A percentile compares a stretch with the other conserved stretches of the same genome.
Conservation (phyloP, 768 basidiomycete species). For the Rhizopogon vesiculosus region DNA sequence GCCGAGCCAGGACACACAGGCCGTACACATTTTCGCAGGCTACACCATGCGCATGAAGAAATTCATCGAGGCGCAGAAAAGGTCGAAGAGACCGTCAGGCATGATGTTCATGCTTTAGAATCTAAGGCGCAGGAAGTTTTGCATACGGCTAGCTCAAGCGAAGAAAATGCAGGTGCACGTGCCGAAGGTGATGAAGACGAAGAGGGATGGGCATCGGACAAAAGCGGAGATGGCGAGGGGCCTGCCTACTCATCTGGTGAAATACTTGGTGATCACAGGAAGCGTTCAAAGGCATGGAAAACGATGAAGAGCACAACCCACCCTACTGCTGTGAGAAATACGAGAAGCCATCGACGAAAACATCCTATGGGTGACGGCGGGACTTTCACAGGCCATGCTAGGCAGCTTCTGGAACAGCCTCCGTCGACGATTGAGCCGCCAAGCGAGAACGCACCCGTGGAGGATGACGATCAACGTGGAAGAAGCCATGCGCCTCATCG, state of each 20-base stretch:
- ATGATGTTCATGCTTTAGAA: conserved; percentile 11
- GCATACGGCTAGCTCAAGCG: neutral
- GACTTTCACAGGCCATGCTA: conserved; percentile 1
- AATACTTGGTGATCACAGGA: conserved; percentile 10
- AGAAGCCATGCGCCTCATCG: conserved; percentile 13
- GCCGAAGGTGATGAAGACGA: conserved; percentile 37
- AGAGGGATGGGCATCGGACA: conserved; percentile 64
- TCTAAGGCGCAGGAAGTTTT: conserved; percentile 11
- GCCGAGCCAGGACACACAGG: conserved; percentile 2
- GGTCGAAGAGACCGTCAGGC: conserved; percentile 11
- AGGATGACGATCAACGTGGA: conserved; percentile 16
- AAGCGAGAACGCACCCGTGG: neutral
- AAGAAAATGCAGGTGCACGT: conserved; percentile 3
- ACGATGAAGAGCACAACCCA: conserved; percentile 8
- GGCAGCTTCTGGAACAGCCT: conserved; percentile 1
- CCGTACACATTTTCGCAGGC: conserved; percentile 9
- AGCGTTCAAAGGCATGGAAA: conserved; percentile 22
- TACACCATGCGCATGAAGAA: conserved; percentile 11
- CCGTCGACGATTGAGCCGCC: neutral
- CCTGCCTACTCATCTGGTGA: conserved; percentile 5
- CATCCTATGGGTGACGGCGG: conserved; percentile 11
- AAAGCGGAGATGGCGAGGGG: conserved; percentile 25
- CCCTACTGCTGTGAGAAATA: neutral
- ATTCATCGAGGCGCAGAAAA: conserved; percentile 23
- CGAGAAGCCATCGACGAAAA: conserved; percentile 11